Evolutionary conservation across 2,329 filamentous ascomycete genomes (phyloP).

Genomic region (Aureobasidium namibiae): DNA sequence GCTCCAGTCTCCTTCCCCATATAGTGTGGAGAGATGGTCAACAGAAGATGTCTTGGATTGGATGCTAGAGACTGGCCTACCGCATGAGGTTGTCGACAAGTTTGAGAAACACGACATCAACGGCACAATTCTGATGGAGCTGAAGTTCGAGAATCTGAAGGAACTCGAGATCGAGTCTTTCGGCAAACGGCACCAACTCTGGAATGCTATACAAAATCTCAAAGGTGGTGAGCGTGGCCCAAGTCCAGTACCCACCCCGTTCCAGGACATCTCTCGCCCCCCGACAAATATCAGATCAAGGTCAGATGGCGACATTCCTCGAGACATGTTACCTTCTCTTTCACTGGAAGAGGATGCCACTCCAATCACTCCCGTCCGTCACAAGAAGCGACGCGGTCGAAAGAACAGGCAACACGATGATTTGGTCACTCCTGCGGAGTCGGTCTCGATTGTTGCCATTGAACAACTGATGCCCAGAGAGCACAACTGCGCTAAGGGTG

Average conservation of each 20-base stretch:
- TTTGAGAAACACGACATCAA: conserved; percentile 92
- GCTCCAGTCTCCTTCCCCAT: conserved; percentile 5
- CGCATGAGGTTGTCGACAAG: conserved; percentile 66
- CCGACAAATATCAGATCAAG: conserved; percentile 29
- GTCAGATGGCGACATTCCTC: conserved; percentile 12
- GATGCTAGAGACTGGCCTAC: conserved; percentile 79
- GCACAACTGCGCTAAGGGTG: conserved; percentile 78
- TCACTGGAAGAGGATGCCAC: conserved; percentile 22
- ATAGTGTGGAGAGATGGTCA: conserved; percentile 57
- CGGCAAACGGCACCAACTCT: conserved; percentile 69
- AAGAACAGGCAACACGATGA: conserved; percentile 45
- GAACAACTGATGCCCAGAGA: conserved; percentile 80
- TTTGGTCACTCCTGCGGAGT: conserved; percentile 68
- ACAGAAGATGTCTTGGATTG: conserved; percentile 73
- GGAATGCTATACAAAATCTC: conserved; percentile 69
- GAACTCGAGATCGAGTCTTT: conserved; percentile 76
- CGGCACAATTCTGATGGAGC: conserved; percentile 75
- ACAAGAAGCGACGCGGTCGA: conserved; percentile 32
- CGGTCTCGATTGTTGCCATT: conserved; percentile 84
- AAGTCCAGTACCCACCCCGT: conserved; percentile 38
- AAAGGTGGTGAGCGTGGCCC: conserved; percentile 39
- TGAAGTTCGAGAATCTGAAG: conserved; percentile 82
- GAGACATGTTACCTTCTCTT: conserved; percentile 12
- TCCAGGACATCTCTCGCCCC: conserved; percentile 39
- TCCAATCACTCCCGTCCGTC: conserved; percentile 26